These are phyloP conservation scores for Pleurotus ostreatus DNA, from an alignment of 768 basidiomycete species.

Conservation along the genomic window DNA sequence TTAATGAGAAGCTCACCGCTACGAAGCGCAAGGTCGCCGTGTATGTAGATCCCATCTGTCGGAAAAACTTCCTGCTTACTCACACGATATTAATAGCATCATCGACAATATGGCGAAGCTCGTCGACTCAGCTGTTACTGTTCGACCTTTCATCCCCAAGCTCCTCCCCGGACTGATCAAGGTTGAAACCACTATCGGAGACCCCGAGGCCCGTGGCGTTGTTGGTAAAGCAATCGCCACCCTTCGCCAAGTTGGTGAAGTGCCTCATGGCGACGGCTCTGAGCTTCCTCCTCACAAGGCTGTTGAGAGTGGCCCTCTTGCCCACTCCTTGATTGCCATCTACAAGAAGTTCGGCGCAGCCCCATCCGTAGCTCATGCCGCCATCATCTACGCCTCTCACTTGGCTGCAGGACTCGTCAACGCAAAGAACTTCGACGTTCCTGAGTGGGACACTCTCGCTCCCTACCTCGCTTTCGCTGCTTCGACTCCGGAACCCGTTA, in stretches of 20 bases:
- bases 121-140: constrained; percentile 91
- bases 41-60: constrained; percentile 42
- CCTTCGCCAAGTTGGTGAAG: constrained; percentile 91
- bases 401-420: constrained; percentile 88
- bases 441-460: constrained; percentile 81
- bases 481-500: constrained; percentile 58
- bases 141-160: constrained; percentile 95
- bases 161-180: constrained; percentile 94
- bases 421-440: constrained; percentile 86
- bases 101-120: constrained; percentile 99
- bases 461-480: constrained; percentile 71
- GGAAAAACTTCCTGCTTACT: constrained; percentile 13
- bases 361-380: constrained; percentile 52
- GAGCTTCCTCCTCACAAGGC: constrained; percentile 84
- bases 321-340: constrained; percentile 62
- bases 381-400: constrained; percentile 64
- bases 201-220: constrained; percentile 95
- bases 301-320: constrained; percentile 65
- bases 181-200: constrained; percentile 91
- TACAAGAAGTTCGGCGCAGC: constrained; percentile 82
- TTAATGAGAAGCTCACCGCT: constrained; percentile 90
- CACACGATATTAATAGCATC: constrained; percentile 50
- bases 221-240: constrained; percentile 90
- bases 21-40: constrained; percentile 98
- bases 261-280: constrained; percentile 87